These are phyloP conservation scores for Lachnellula cervina DNA, from an alignment of 2,329 filamentous ascomycete species.

Conservation along the genomic window DNA sequence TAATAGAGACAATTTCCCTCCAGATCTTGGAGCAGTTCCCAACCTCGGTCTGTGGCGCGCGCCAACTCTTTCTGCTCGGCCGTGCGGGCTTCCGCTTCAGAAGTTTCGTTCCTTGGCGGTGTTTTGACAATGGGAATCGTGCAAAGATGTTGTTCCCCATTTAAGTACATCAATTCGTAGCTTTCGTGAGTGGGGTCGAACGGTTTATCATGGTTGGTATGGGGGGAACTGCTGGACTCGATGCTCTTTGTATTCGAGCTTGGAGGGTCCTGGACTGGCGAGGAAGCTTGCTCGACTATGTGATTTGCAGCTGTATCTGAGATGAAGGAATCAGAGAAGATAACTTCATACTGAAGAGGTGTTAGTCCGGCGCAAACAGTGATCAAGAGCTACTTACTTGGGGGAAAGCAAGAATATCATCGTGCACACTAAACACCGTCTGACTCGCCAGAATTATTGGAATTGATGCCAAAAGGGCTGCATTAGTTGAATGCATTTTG, in stretches of 20 bases:
- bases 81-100: slow-evolving; percentile 44
- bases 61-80: slow-evolving; percentile 63
- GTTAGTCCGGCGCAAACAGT: slow-evolving; percentile 14
- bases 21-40: slow-evolving; percentile 63
- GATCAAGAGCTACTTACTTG: slow-evolving; percentile 45
- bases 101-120: slow-evolving; percentile 42
- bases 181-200: slow-evolving; percentile 24
- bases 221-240: slow-evolving; percentile 15
- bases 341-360: slow-evolving; percentile 54
- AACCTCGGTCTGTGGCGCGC: slow-evolving; percentile 60
- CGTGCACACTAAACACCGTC: slow-evolving; percentile 63
- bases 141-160: slow-evolving; percentile 58
- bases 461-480: slow-evolving; percentile 25
- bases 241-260: slow-evolving; percentile 23
- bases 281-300: slow-evolving; percentile 35
- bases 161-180: slow-evolving; percentile 58
- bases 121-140: slow-evolving; percentile 55
- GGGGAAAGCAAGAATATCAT: slow-evolving; percentile 67
- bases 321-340: slow-evolving; percentile 57
- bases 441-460: slow-evolving; percentile 45
- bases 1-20: slow-evolving; percentile 67
- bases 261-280: slow-evolving; percentile 19
- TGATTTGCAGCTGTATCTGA: slow-evolving; percentile 51
- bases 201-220: slow-evolving; percentile 1
- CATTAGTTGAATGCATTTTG: slow-evolving; percentile 29